Evolutionary conservation across 179 eudicot species (phyloP).

Genomic region (Spinacia oleracea): DNA sequence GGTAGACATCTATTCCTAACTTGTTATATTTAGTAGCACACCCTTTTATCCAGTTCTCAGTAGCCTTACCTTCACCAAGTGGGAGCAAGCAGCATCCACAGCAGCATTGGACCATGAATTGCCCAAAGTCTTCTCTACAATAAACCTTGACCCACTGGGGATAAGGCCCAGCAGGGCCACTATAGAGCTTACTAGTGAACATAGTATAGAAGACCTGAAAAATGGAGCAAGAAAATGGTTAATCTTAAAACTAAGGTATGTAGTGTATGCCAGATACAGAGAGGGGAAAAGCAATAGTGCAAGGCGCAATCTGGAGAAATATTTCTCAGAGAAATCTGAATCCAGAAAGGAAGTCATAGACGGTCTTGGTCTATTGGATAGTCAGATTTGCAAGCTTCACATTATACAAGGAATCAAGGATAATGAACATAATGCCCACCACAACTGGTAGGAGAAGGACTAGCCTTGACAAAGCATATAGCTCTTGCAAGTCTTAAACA

Average conservation of each 20-base stretch:
- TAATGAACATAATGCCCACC: background rate
- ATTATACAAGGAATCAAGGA: background rate
- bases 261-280: background rate
- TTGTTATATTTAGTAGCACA: constrained; percentile 4
- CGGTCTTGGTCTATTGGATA: background rate
- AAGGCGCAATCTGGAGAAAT: background rate
- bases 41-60: background rate
- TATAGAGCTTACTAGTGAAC: constrained; percentile 45
- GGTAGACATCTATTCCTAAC: background rate
- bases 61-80: constrained; percentile 58
- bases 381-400: background rate
- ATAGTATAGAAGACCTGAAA: constrained; percentile 56
- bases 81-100: constrained; percentile 61
- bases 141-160: constrained; percentile 52
- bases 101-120: constrained; percentile 75
- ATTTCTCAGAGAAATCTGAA: background rate
- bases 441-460: background rate
- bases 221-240: constrained; percentile 2
- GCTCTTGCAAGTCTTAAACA: background rate
- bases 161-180: constrained; percentile 61
- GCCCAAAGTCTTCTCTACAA: constrained; percentile 62
- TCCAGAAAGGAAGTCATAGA: background rate
- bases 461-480: background rate
- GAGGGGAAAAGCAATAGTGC: background rate
- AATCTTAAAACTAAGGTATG: background rate